A percentile compares a stretch with the other conserved stretches of the same genome.
These are phyloP conservation scores for Prunus mira DNA, from an alignment of 306 rosid species.

Conservation along the genomic window DNA sequence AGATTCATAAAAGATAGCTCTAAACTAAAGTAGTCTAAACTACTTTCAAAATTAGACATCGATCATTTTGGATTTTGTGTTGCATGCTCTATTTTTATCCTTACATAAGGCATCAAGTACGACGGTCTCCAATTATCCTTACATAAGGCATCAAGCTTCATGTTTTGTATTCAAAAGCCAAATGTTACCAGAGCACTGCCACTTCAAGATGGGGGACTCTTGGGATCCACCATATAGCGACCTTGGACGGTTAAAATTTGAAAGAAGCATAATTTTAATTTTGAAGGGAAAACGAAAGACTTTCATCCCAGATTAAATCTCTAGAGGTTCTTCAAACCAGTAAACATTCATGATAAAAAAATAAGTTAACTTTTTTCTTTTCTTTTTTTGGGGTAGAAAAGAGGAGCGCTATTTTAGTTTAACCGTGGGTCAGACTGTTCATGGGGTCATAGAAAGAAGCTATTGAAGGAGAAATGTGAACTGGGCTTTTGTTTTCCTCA, in stretches of 20 bases:
- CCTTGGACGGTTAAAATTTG: no score
- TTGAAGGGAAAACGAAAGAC: no score
- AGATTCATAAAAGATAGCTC: background rate
- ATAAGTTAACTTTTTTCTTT: no score
- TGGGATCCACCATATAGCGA: background rate
- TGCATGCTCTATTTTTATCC: background rate
- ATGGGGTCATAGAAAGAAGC: background rate
- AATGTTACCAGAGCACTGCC: background rate
- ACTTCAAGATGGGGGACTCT: background rate
- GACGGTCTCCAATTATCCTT: constrained; percentile 27
- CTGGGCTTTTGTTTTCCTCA: background rate
- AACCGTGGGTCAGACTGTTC: no score
- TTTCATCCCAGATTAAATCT: no score
- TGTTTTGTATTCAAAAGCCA: constrained; percentile 1
- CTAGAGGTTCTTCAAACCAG: no score
- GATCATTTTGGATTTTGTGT: background rate
- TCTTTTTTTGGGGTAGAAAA: no score
- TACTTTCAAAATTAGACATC: background rate
- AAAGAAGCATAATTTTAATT: no score
- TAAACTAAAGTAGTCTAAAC: background rate
- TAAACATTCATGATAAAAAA: no score
- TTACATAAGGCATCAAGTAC: constrained; percentile 16
- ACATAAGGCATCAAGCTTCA: background rate
- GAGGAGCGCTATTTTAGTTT: no score
- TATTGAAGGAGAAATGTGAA: background rate